These are phyloP conservation scores for Dendrostoma leiphaemia DNA, from an alignment of 2,329 filamentous ascomycete genomes.

Conservation along the genomic window DNA sequence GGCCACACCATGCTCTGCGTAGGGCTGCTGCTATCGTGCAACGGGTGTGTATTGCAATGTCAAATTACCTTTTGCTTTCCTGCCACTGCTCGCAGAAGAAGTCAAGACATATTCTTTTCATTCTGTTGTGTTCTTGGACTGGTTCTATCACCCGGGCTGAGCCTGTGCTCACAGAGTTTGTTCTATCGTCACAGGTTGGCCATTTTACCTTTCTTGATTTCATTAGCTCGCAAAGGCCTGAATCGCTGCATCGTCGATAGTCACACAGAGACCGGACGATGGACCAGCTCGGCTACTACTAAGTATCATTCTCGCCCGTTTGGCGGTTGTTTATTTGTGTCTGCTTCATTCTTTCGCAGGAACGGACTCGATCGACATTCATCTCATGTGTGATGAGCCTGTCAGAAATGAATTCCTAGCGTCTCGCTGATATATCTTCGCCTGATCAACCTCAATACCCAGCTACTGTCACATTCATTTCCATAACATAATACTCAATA, in stretches of 20 bases:
- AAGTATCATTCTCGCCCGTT: background rate
- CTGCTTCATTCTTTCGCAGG: background rate
- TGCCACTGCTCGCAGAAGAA: background rate
- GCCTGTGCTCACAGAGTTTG: background rate
- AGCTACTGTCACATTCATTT: background rate
- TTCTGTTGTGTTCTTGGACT: background rate
- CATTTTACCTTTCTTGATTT: background rate
- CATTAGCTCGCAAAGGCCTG: background rate
- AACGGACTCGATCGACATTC: background rate
- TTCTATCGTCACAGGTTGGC: background rate
- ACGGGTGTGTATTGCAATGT: background rate
- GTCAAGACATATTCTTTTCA: background rate
- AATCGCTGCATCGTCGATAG: background rate
- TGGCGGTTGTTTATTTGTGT: background rate
- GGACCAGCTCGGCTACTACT: background rate
- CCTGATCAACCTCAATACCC: background rate
- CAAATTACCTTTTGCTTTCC: background rate
- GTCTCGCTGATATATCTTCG: background rate
- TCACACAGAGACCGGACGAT: background rate
- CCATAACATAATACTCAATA: background rate
- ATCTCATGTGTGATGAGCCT: background rate
- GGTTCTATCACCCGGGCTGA: background rate
- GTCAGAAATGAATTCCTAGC: background rate
- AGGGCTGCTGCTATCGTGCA: background rate
- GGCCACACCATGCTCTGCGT: background rate